These are phyloP conservation scores for Halophytophthora polymorphica DNA, from an alignment of 352 stramenopile species.

Conservation along the genomic window DNA sequence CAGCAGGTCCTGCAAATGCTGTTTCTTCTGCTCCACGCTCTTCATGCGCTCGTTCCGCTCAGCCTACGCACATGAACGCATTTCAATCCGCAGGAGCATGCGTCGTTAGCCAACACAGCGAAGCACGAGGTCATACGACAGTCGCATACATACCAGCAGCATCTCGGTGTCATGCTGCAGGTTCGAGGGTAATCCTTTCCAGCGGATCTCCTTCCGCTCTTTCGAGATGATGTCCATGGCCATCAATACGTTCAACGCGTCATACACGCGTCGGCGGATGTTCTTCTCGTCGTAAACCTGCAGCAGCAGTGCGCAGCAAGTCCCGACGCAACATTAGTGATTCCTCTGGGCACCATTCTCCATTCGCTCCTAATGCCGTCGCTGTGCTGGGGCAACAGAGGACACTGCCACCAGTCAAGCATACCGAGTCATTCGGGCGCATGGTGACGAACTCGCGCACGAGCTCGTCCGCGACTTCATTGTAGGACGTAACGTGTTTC, in stretches of 20 bases:
- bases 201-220: conserved; percentile 92
- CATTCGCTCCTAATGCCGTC: background rate
- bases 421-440: conserved; percentile 71
- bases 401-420: background rate
- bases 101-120: background rate
- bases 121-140: background rate
- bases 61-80: conserved; percentile 27
- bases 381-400: background rate
- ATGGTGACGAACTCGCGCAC: conserved; percentile 88
- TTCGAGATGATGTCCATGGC: conserved; percentile 98
- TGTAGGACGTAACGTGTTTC: conserved; percentile 94
- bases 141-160: conserved; percentile 53
- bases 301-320: conserved; percentile 2
- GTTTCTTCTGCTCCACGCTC: conserved; percentile 84
- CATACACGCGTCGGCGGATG: conserved; percentile 95
- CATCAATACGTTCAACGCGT: conserved; percentile 97
- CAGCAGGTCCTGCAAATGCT: conserved; percentile 91
- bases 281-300: conserved; percentile 94
- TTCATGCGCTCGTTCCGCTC: conserved; percentile 76
- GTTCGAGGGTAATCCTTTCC: conserved; percentile 79
- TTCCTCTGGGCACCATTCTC: background rate
- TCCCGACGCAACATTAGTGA: conserved; percentile 1
- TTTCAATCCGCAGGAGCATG: too few species aligned
- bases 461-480: conserved; percentile 94
- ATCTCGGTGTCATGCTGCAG: conserved; percentile 86